These are phyloP conservation scores for Flaveria sonorensis DNA, from an alignment of 129 eudicot genomes.

Conservation along the genomic window DNA sequence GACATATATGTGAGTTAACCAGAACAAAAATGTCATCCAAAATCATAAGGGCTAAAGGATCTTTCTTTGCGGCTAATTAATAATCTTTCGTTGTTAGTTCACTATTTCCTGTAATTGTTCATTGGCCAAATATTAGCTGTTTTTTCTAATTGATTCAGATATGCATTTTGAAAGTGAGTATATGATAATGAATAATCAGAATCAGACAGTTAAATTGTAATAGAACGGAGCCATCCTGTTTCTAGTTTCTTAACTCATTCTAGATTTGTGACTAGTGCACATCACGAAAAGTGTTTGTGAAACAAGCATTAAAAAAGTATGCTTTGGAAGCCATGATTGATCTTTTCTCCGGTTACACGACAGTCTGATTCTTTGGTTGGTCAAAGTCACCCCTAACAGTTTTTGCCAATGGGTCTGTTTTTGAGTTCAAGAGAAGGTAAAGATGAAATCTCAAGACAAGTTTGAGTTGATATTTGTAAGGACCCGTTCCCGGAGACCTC, in stretches of 20 bases:
- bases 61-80: slow-evolving; percentile 50
- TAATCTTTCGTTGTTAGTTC: slow-evolving; percentile 56
- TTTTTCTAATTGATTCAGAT: background rate
- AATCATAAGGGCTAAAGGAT: slow-evolving; percentile 61
- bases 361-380: slow-evolving; percentile 46
- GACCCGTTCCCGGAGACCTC: too few species aligned
- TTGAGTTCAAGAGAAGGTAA: slow-evolving; percentile 21
- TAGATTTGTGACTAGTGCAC: slow-evolving; percentile 42
- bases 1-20: slow-evolving; percentile 94
- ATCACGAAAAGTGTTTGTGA: slow-evolving; percentile 60
- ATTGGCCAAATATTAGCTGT: background rate
- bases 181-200: background rate
- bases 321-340: slow-evolving; percentile 48
- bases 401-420: slow-evolving; percentile 8
- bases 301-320: slow-evolving; percentile 65
- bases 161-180: background rate
- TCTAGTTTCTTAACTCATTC: background rate
- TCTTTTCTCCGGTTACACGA: slow-evolving; percentile 62
- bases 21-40: slow-evolving; percentile 94
- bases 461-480: slow-evolving; percentile 37
- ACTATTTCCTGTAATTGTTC: background rate
- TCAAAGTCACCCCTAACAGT: slow-evolving; percentile 25
- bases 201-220: background rate
- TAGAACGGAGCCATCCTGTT: background rate
- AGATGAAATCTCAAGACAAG: background rate